Conservation (phyloP, 495 filamentous ascomycete genomes). For the Penicillium ochrochloron region DNA sequence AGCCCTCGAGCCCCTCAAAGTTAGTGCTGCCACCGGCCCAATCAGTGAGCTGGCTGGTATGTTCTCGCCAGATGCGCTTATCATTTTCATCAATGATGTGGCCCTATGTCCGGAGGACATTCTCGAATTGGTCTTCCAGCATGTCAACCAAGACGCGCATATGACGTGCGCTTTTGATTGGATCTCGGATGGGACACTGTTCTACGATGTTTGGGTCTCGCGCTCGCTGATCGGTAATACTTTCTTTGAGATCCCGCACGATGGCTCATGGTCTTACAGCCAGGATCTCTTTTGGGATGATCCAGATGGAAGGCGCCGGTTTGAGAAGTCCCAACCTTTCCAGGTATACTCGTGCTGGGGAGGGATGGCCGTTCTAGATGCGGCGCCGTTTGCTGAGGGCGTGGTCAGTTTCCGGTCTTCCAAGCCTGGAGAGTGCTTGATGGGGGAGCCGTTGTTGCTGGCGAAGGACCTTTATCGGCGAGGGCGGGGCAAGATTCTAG, state of each 20-base stretch:
- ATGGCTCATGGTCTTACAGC: constrained; percentile 46
- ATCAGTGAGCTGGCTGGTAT: constrained; percentile 4
- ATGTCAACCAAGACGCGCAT: constrained; percentile 45
- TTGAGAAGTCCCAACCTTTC: constrained; percentile 40
- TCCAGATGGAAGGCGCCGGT: constrained; percentile 18
- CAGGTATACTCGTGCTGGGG: constrained; percentile 63
- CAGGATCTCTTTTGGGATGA: constrained; percentile 49
- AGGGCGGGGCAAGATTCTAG: constrained; percentile 51
- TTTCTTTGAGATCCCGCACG: constrained; percentile 53
- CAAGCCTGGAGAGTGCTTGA: constrained; percentile 45
- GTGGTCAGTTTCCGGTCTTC: constrained; percentile 41
- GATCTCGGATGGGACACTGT: constrained; percentile 42
- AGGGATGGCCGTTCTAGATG: constrained; percentile 45
- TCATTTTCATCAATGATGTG: constrained; percentile 58
- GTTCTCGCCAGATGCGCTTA: constrained; percentile 38
- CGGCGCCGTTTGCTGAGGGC: constrained; percentile 36
- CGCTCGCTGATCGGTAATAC: constrained; percentile 53
- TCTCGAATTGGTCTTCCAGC: constrained; percentile 55
- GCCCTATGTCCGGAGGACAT: constrained; percentile 17
- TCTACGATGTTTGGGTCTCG: constrained; percentile 51
- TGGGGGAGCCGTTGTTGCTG: constrained; percentile 53
- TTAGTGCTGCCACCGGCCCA: constrained; percentile 10
- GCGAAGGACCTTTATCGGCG: constrained; percentile 54
- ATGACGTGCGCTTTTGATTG: constrained; percentile 62
- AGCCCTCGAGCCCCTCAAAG: constrained; percentile 45